Base-by-base conservation (phyloP, 2,329 filamentous ascomycete species). In the Hymenoscyphus repandus region DNA sequence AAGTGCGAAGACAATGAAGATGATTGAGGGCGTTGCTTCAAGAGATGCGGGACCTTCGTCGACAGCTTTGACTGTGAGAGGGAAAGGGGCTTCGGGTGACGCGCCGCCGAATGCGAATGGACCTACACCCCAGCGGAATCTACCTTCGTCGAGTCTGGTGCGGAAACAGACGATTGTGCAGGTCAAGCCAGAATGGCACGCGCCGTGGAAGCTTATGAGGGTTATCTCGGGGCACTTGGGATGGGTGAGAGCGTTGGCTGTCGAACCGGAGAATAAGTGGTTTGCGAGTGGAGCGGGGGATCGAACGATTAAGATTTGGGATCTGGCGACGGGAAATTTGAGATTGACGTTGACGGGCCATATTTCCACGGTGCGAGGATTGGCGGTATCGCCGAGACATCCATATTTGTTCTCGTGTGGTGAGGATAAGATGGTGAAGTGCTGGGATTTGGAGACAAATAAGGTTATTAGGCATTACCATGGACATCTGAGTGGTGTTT, bases 401-500 rank as follows among this genome's bases (percentile, higher is more conserved):
- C 95, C 93, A 0, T 99, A 99, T 66, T 79, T 99, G 9, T 99
- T 99, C 70, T 96, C 90, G 10, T 99, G 93, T 65, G 95, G 90
- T 52, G 93, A 99, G 70, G 93, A 99, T 69, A 99, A 99, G 75
- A 96, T 96, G 91, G 93, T 99, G 56, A 99, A 99, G 72, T 99
- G 93, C 72, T 99, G 93, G 93, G 93, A 99, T 73, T 74, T 99
- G 58, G 93, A 99, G 70, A 96, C 92, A n/a, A 99, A 99, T 74
- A 96, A 96, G 70, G 93, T 99, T 53, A 96, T 97, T 65, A 82
- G 92, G 36, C 90, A 96, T 70, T 99, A 97, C 69, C 93, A 99
- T 68, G 95, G 95, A 15, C 93, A 99, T 72, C 74, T 99, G 18
- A 95, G 89, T 62, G 93, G 93, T 57, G 93, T 99, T 3, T 99